These are phyloP conservation scores for Prunus padus DNA, from an alignment of 306 rosid species.

Conservation along the genomic window DNA sequence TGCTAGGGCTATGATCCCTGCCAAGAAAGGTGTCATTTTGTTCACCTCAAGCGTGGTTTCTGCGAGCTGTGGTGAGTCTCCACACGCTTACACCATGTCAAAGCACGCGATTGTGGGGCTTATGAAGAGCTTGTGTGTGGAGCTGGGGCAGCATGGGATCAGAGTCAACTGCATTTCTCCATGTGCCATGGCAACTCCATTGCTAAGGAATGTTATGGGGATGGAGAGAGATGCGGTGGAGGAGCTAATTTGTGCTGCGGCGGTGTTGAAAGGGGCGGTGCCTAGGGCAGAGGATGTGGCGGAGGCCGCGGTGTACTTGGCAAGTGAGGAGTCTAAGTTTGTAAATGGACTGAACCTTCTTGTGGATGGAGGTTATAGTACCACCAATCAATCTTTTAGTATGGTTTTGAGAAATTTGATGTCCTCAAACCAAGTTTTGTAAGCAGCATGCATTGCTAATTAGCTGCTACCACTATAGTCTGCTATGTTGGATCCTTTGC, in stretches of 20 bases:
- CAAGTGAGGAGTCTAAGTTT: conserved; percentile 33
- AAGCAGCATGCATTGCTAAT: neutral
- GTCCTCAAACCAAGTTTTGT: conserved; percentile 3
- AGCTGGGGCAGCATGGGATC: conserved; percentile 58
- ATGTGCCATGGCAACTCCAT: conserved; percentile 45
- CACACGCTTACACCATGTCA: conserved; percentile 54
- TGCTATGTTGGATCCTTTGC: neutral
- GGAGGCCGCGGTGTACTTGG: conserved; percentile 39
- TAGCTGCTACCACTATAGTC: neutral
- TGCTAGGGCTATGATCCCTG: conserved; percentile 57
- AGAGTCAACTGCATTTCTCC: conserved; percentile 68
- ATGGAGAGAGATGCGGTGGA: conserved; percentile 27
- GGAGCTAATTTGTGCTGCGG: conserved; percentile 18
- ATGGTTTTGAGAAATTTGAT: conserved; percentile 10
- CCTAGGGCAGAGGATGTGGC: conserved; percentile 37
- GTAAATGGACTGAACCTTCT: conserved; percentile 23
- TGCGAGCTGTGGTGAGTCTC: conserved; percentile 28
- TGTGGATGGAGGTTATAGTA: conserved; percentile 31
- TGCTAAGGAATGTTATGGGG: conserved; percentile 31
- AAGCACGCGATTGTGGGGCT: conserved; percentile 74
- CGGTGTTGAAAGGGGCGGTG: conserved; percentile 34
- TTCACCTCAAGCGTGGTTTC: conserved; percentile 61
- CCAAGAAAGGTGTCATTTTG: conserved; percentile 46
- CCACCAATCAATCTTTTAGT: conserved; percentile 22
- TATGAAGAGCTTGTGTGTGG: conserved; percentile 57